Percentiles rank a stretch among this genome's conserved stretches.
Conservation (phyloP, 495 filamentous ascomycete species). For the Penicillium desertorum region DNA sequence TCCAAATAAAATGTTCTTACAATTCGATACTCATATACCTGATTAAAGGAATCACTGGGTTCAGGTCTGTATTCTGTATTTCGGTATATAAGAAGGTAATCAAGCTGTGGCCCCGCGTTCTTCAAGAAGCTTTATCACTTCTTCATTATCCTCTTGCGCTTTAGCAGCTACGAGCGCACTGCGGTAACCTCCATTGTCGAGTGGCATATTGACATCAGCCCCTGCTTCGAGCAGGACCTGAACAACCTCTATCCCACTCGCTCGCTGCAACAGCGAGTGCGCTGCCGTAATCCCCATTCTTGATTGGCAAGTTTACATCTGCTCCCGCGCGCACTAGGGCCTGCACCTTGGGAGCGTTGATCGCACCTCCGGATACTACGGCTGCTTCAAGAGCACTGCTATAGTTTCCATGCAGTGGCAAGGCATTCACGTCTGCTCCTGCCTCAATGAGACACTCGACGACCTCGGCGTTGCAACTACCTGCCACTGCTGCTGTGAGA, state of each 20-base stretch:
- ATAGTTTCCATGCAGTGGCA: conserved; percentile 12
- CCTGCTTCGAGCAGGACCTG: conserved; percentile 21
- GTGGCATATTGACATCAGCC: conserved; percentile 5
- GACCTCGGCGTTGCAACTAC: no score
- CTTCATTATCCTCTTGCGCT: not conserved
- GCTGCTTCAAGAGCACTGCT: conserved; percentile 24
- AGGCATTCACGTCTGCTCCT: no score
- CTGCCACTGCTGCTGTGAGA: no score
- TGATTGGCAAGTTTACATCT: conserved; percentile 26
- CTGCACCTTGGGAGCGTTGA: conserved; percentile 15
- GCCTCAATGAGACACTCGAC: no score
- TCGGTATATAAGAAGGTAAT: not conserved
- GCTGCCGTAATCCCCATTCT: conserved; percentile 16
- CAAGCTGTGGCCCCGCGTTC: not conserved
- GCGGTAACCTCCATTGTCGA: not conserved
- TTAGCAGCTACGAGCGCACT: not conserved
- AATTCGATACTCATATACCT: no score
- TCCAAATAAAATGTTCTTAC: no score
- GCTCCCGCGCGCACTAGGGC: conserved; percentile 25
- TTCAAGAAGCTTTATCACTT: not conserved
- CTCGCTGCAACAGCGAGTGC: conserved; percentile 11
- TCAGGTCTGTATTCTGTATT: no score
- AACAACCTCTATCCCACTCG: not conserved
- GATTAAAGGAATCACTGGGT: no score
- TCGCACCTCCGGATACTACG: conserved; percentile 10